phyloP scores from a whole-genome alignment of 2,329 filamentous ascomycete genomes.

The Penicillium sp. region DNA sequence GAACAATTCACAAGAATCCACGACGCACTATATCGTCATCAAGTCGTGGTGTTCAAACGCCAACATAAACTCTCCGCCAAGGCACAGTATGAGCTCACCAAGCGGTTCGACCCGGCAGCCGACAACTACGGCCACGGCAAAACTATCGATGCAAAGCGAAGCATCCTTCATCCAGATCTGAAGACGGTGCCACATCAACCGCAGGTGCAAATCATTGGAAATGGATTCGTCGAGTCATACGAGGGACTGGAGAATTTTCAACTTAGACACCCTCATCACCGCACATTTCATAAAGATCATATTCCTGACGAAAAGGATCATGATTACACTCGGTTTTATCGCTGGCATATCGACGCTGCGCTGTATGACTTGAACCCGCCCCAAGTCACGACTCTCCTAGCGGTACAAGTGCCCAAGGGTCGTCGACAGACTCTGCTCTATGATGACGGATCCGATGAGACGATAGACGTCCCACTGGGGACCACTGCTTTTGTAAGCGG shows the following conservation, averaged over 20 bases:
- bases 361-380: slow-evolving; percentile 71
- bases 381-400: slow-evolving; percentile 64
- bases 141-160: slow-evolving; percentile 60
- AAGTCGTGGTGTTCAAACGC: slow-evolving; percentile 65
- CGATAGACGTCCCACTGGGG: slow-evolving; percentile 62
- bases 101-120: slow-evolving; percentile 62
- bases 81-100: slow-evolving; percentile 68
- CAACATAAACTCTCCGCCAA: slow-evolving; percentile 59
- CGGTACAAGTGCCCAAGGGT: slow-evolving; percentile 64
- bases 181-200: slow-evolving; percentile 76
- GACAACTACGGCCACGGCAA: slow-evolving; percentile 69
- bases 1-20: slow-evolving; percentile 59
- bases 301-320: slow-evolving; percentile 59
- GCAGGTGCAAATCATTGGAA: slow-evolving; percentile 74
- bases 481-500: slow-evolving; percentile 71
- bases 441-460: slow-evolving; percentile 64
- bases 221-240: slow-evolving; percentile 63
- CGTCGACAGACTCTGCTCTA: slow-evolving; percentile 63
- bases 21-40: slow-evolving; percentile 60
- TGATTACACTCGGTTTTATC: slow-evolving; percentile 58
- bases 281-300: slow-evolving; percentile 63
- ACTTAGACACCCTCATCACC: slow-evolving; percentile 70
- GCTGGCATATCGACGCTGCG: slow-evolving; percentile 77
- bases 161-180: slow-evolving; percentile 68
- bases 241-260: slow-evolving; percentile 64